Conservation (phyloP, 2,329 filamentous ascomycete genomes). For the Colletotrichum liriopes region DNA sequence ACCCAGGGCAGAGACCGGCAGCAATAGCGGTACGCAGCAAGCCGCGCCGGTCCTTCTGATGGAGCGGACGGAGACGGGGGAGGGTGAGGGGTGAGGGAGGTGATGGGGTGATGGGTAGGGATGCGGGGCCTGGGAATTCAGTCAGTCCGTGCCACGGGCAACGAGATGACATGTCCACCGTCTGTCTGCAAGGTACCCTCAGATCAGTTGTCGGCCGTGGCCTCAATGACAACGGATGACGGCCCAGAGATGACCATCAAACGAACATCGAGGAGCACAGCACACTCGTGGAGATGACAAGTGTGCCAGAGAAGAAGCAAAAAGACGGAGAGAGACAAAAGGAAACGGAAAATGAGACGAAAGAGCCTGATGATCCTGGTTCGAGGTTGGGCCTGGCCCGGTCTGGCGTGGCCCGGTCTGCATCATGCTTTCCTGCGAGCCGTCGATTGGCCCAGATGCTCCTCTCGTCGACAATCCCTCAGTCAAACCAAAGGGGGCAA, state of each 20-base stretch:
- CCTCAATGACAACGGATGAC: neutral
- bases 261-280: neutral
- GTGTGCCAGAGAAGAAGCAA: neutral
- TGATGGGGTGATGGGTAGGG: neutral
- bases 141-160: neutral
- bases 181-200: slow-evolving; percentile 1
- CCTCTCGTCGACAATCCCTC: neutral
- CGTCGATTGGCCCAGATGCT: slow-evolving; percentile 12
- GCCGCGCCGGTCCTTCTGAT: neutral
- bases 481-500: slow-evolving; percentile 1
- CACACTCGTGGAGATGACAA: neutral
- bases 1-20: slow-evolving; percentile 2
- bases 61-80: neutral
- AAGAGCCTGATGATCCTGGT: slow-evolving; percentile 16
- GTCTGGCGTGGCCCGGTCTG: slow-evolving; percentile 29
- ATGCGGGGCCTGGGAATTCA: neutral
- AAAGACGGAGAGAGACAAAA: neutral
- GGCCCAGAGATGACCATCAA: neutral
- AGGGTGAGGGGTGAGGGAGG: neutral
- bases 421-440: slow-evolving; percentile 11
- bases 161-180: neutral
- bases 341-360: neutral
- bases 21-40: neutral
- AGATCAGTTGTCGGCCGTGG: neutral
- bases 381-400: neutral